Evolutionary conservation across 2,329 filamentous ascomycete species (phyloP), one percentile per base, ranked within the genome.

Genomic region (Daldinia sp.): DNA sequence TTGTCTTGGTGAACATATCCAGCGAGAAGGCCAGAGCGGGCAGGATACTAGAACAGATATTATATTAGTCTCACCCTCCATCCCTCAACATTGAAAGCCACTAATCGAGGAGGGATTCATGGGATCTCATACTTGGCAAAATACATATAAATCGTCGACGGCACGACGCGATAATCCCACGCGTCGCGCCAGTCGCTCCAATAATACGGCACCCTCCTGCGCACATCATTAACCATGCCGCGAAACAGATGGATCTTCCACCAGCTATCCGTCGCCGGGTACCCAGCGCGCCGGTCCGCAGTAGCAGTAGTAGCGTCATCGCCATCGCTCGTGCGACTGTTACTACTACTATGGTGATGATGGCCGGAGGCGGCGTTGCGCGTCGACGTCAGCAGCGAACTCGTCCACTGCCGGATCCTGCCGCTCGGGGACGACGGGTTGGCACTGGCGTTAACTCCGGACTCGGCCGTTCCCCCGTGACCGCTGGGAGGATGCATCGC

Each of bases 131-230:
- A 95, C 93, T 97, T 97, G 70, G 93, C 93, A 86, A 97, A 97
- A 82, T 96, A 97, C 92, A 97, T 97, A 81, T 97, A 97, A 33
- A 97, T 83, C 9, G 93, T 97, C 15, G 93, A 93, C 1, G 93
- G 93, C 42, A 97, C 87, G 46, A 97, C 92, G 60, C 93, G 88
- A 82, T 97, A 97, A 78, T 97, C 92, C 92, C 92, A 96, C 1
- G 93, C 93, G 82, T 97, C 93, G 18, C 78, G 84, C 92, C 92
- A 97, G 79, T 97, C 93, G 79, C 91, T 94, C 81, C 82, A 84
- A 77, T 96, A 97, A 78, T 87, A 97, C 0, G 93, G 93, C 6
- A 86, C 86, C 69, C 93, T 84, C 65, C 93, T 88, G 71, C 89
- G 89, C 37, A 97, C 76, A 80, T 97, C 93, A 76, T 92, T 90